These are phyloP conservation scores for Silybum marianum DNA, from an alignment of 129 eudicot species.

Conservation along the genomic window DNA sequence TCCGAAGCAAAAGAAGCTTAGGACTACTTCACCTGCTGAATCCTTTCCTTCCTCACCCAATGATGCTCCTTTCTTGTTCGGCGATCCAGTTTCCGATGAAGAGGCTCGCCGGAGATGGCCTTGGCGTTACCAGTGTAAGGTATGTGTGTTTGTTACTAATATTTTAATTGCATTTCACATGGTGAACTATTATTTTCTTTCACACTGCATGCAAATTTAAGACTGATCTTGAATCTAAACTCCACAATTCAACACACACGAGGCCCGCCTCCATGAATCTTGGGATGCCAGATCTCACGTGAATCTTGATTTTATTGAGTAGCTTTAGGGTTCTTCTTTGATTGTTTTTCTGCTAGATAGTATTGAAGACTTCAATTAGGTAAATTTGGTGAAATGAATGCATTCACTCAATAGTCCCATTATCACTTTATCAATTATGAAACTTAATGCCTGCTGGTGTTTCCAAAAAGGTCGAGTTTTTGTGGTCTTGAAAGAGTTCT, in stretches of 20 bases:
- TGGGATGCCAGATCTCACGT: no score
- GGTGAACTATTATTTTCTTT: not conserved
- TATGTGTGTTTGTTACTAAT: slow-evolving; percentile 3
- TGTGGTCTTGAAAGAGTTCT: not conserved
- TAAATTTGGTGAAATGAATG: not conserved
- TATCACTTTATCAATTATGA: not conserved
- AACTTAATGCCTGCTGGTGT: not conserved
- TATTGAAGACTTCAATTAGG: not conserved
- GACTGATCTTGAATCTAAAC: not conserved
- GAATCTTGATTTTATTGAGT: no score
- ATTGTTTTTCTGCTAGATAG: not conserved
- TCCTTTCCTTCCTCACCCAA: not conserved
- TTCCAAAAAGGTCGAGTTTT: not conserved
- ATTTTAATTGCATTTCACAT: not conserved
- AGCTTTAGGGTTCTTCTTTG: not conserved
- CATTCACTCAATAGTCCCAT: not conserved
- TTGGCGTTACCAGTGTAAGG: slow-evolving; percentile 52
- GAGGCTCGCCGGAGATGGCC: slow-evolving; percentile 70
- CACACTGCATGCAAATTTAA: not conserved
- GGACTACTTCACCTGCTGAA: slow-evolving; percentile 11
- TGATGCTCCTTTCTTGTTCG: slow-evolving; percentile 40
- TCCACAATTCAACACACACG: not conserved
- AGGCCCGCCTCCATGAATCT: not conserved
- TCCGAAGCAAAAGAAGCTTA: slow-evolving; percentile 35
- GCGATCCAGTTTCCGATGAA: slow-evolving; percentile 57